Percentiles rank a stretch among this genome's conserved stretches.
Evolutionary conservation across 2,329 filamentous ascomycete genomes (phyloP).

Genomic region (Venturia oleaginea): DNA sequence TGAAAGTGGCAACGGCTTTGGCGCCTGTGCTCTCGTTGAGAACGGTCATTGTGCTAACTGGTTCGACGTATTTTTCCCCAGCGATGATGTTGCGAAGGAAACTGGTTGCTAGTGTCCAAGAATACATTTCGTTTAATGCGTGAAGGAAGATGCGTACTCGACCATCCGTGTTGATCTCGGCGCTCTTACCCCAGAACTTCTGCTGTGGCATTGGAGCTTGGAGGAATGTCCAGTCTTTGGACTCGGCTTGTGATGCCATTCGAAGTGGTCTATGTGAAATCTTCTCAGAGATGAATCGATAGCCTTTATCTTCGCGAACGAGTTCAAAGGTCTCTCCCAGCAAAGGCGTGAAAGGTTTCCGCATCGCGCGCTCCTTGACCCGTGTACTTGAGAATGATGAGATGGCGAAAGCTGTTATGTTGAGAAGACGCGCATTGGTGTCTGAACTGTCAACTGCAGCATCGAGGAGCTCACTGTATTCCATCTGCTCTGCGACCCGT

Average conservation of each 20-base stretch:
- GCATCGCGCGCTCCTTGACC: conserved; percentile 81
- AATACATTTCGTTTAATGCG: conserved; percentile 63
- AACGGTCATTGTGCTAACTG: conserved; percentile 81
- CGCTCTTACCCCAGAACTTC: conserved; percentile 98
- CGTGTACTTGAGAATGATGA: conserved; percentile 75
- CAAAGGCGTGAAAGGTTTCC: conserved; percentile 96
- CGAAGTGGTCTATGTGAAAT: conserved; percentile 87
- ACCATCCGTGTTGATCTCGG: conserved; percentile 88
- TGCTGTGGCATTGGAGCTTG: conserved; percentile 84
- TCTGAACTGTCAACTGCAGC: conserved; percentile 53
- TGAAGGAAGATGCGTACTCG: conserved; percentile 71
- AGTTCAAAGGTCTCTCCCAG: conserved; percentile 94
- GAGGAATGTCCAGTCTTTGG: conserved; percentile 72
- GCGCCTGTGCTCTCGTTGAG: conserved; percentile 74
- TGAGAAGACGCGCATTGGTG: conserved; percentile 64
- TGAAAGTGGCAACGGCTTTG: conserved; percentile 83
- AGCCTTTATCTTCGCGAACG: conserved; percentile 76
- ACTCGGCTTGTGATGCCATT: conserved; percentile 88
- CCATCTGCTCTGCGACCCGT: conserved; percentile 78
- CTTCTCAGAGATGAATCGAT: conserved; percentile 90
- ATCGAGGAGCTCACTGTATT: conserved; percentile 81
- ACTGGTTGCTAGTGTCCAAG: conserved; percentile 78
- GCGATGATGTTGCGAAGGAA: conserved; percentile 95
- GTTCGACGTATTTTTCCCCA: conserved; percentile 96
- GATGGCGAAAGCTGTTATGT: conserved; percentile 83